Conservation (phyloP, 495 filamentous ascomycete genomes). For the Choiromyces venosus region DNA sequence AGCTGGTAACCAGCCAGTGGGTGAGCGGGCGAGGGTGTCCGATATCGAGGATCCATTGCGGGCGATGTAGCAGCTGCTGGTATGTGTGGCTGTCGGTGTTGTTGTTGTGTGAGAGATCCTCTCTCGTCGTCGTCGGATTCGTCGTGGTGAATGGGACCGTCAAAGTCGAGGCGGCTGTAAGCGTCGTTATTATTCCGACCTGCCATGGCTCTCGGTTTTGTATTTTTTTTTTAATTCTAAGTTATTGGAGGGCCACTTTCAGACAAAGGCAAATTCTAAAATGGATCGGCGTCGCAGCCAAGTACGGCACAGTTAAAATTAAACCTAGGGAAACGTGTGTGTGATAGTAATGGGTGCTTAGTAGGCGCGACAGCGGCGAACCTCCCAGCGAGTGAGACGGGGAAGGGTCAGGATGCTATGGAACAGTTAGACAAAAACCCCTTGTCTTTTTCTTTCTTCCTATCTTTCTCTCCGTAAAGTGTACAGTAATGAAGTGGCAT, state of each 20-base stretch:
- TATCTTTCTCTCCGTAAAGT: not conserved
- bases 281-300: not conserved
- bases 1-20: slow-evolving; percentile 36
- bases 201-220: slow-evolving; percentile 19
- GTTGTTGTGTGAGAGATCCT: slow-evolving; percentile 11
- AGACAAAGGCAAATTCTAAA: not conserved
- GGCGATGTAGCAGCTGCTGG: slow-evolving; percentile 5
- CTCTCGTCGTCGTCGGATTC: slow-evolving; percentile 33
- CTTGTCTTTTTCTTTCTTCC: not conserved
- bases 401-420: not conserved
- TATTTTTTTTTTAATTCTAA: not conserved
- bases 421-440: not conserved
- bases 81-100: slow-evolving; percentile 25
- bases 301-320: not conserved
- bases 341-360: not conserved
- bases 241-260: not conserved
- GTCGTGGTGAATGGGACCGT: slow-evolving; percentile 29
- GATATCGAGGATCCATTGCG: slow-evolving; percentile 32
- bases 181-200: slow-evolving; percentile 29
- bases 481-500: not conserved
- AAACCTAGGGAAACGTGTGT: not conserved
- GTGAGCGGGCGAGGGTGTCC: slow-evolving; percentile 36
- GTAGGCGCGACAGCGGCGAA: not conserved
- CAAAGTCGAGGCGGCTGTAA: slow-evolving; percentile 37
- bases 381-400: not conserved